phyloP scores from a whole-genome alignment of 1,139 yeast genomes.

The Hyphopichia burtonii region DNA sequence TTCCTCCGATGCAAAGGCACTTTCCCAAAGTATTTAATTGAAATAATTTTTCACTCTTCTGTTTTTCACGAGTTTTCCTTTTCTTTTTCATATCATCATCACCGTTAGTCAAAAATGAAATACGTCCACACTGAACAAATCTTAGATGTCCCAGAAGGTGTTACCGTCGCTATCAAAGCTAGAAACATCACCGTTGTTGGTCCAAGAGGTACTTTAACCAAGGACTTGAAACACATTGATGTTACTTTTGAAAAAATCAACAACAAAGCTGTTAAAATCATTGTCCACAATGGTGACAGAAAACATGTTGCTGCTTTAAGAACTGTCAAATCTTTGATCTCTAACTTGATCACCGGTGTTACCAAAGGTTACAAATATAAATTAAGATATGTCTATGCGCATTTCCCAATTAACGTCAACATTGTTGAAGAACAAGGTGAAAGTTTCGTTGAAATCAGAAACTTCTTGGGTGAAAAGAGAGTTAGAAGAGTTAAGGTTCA shows the following conservation, averaged over 20 bases:
- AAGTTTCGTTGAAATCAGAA: slow-evolving; percentile 90
- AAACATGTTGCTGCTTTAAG: slow-evolving; percentile 99
- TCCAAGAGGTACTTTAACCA: slow-evolving; percentile 95
- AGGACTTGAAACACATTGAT: slow-evolving; percentile 92
- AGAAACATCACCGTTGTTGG: slow-evolving; percentile 90
- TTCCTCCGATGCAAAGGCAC: neutral
- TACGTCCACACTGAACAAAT: slow-evolving; percentile 93
- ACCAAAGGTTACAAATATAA: slow-evolving; percentile 99
- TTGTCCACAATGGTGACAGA: slow-evolving; percentile 99
- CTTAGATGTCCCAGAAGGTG: slow-evolving; percentile 93
- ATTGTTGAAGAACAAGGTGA: slow-evolving; percentile 73
- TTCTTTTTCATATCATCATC: slow-evolving; percentile 11
- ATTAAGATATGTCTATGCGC: slow-evolving; percentile 99
- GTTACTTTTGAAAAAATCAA: slow-evolving; percentile 83
- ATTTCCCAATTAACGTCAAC: slow-evolving; percentile 99
- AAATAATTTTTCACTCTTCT: neutral
- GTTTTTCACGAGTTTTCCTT: neutral
- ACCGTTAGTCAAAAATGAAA: slow-evolving; percentile 56
- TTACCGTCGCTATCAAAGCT: slow-evolving; percentile 86
- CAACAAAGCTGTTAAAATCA: slow-evolving; percentile 74
- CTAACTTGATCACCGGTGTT: slow-evolving; percentile 97
- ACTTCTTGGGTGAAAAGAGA: slow-evolving; percentile 98
- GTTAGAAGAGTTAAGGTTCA: slow-evolving; percentile 82
- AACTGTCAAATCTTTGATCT: slow-evolving; percentile 93
- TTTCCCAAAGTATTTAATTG: slow-evolving; percentile 1